Evolutionary conservation across 257 asterid species (phyloP), one percentile per base, ranked within the genome.

Genomic region (Gardenia jasminoides): DNA sequence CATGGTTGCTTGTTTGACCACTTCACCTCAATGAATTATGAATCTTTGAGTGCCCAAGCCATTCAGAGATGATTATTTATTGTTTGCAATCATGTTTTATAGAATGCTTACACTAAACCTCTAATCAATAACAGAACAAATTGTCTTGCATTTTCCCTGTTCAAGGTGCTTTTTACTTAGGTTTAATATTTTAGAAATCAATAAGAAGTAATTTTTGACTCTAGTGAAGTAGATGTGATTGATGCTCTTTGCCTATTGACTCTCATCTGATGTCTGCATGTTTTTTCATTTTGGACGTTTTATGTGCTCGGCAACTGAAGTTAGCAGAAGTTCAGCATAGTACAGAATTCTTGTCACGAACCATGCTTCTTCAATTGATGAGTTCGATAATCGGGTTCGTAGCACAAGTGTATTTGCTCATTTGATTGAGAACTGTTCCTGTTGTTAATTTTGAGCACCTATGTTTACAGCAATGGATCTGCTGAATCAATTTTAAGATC

Each of bases 291-390:
- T 36, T 36, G 41, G 41, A 36, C 41, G 72, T 56, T 72, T 59
- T 33, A 72, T 80, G 80, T 83, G 73, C 59, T 81, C 72, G 74
- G 48, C 68, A 76, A 66, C 76, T 89, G 90, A 91, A 96, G 99
- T 81, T 96, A 86, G 91, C 91, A 64, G 97, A 96, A 89, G 94
- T 91, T 85, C 90, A 82, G 74, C 97, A 93, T 83, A 84, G 99
- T 85, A 80, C 88, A 15, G 94, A 92, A 85, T 90, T 90, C 90
- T 84, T 96, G 86, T 91, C 97, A 72, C 90, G 86, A 80, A 91
- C 97, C 76, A 85, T 86, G 66, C 82, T 93, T 79, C 93, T 91
- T 78, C 92, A 93, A 82, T 89, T 96, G 82, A 92, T 96, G 85
- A 79, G 96, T 88, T 90, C 94, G 36, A 87, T 92, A 83, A 96